Evolutionary conservation across 202 grass and related monocot species (phyloP), one percentile per base, ranked within the genome.

Genomic region (Zoysia matrella): DNA sequence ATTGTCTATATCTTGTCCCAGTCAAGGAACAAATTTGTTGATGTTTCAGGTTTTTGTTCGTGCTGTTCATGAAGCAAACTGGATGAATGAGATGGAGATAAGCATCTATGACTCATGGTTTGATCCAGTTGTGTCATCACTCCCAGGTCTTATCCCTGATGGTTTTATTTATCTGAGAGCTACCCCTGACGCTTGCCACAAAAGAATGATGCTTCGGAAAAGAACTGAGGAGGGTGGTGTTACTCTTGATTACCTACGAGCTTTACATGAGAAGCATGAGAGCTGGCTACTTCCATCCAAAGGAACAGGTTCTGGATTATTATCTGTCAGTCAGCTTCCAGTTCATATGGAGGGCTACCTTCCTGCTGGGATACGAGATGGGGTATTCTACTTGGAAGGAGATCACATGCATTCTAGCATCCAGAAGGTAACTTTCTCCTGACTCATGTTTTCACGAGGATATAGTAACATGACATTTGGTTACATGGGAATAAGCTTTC

Each of bases 41-140:
- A 60, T 68, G 18, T 60, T 83, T 77, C 68, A 97, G 90, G 90
- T 97, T 71, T 97, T 97, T 85, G 93, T 97, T 13, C 89, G 90
- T 55, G 90, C 93, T 60, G 90, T 97, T 39, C 81, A 97, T 73
- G 90, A 97, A 86, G 90, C 93, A 58, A 97, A 97, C 39, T 97
- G 90, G 22, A 22, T 22, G 22, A 22, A 22, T 22, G 22, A 22
- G 22, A 22, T 22, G 22, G 22, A 22, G 22, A 88, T 97, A 52
- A 93, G 86, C 88, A 97, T 97, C 36, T 97, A 97, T 39, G 88
- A 97, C n/a, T 97, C 90, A 39, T 97, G 94, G 90, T 97, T 97
- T 67, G 94, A 97, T 67, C 90, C 94, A 47, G 88, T 93, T 52
- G 90, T 97, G n/a, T 97, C 94, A 62, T 91, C 82, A 18, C 80